Percentiles rank a stretch among this genome's conserved stretches.
These are phyloP conservation scores for Vaccinium myrtillus DNA, from an alignment of 148 eudicot species.

Conservation along the genomic window DNA sequence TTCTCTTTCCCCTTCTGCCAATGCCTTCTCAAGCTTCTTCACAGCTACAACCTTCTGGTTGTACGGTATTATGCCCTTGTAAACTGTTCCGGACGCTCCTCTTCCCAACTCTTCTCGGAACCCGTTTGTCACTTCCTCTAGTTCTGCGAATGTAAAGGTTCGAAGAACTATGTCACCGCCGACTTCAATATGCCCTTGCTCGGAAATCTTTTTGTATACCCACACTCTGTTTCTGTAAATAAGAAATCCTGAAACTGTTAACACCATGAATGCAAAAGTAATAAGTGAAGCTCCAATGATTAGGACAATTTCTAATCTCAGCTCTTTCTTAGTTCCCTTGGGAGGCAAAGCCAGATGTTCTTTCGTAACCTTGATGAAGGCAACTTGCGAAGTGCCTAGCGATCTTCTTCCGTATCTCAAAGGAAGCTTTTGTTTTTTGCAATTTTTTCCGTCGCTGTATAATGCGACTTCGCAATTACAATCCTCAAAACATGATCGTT, in stretches of 20 bases:
- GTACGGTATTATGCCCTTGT: neutral
- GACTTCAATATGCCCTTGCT: neutral
- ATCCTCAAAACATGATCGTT: slow-evolving; percentile 24
- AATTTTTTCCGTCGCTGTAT: neutral
- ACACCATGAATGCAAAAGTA: neutral
- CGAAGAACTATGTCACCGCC: neutral
- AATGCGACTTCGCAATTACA: slow-evolving; percentile 32
- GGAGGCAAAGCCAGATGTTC: neutral
- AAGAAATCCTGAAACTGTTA: neutral
- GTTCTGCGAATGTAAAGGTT: neutral
- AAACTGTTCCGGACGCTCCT: slow-evolving; percentile 2
- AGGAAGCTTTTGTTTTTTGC: slow-evolving; percentile 31
- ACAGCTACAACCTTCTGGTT: slow-evolving; percentile 13
- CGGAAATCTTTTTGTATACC: slow-evolving; percentile 3
- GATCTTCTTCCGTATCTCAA: slow-evolving; percentile 23
- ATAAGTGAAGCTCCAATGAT: neutral
- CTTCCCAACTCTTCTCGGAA: slow-evolving; percentile 13
- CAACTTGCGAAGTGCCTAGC: neutral
- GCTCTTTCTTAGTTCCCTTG: slow-evolving; percentile 1
- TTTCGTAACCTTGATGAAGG: slow-evolving; percentile 11
- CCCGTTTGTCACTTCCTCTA: slow-evolving; percentile 2
- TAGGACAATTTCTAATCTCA: neutral
- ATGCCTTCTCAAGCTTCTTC: slow-evolving; percentile 11
- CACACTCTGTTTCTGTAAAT: neutral
- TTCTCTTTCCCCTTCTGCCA: slow-evolving; percentile 5